Percentiles rank a stretch among this genome's conserved stretches.
phyloP scores from a whole-genome alignment of 2,329 filamentous ascomycete genomes.

The Colletotrichum nymphaeae region DNA sequence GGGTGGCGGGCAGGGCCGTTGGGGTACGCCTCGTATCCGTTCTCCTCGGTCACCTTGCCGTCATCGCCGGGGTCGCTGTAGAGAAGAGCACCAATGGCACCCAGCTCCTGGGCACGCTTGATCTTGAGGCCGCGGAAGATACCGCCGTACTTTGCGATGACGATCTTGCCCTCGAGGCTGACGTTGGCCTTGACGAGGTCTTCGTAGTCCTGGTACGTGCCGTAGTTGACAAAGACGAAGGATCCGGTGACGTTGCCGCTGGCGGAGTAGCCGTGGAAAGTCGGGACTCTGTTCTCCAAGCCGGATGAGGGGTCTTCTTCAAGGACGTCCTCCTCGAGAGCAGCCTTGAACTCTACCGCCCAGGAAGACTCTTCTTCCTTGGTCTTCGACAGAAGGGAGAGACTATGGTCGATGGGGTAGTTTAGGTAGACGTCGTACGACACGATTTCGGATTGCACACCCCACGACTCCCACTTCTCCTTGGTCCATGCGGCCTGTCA shows the following conservation, averaged over 20 bases:
- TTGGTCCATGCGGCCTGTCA: slow-evolving; percentile 77
- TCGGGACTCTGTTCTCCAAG: slow-evolving; percentile 79
- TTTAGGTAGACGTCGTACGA: slow-evolving; percentile 84
- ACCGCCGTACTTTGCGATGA: slow-evolving; percentile 84
- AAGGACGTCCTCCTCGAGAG: slow-evolving; percentile 85
- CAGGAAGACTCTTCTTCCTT: slow-evolving; percentile 51
- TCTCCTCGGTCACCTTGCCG: slow-evolving; percentile 81
- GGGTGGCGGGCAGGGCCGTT: slow-evolving; percentile 88
- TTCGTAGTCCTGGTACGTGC: slow-evolving; percentile 86
- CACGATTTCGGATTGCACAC: slow-evolving; percentile 71
- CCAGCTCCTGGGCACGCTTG: slow-evolving; percentile 90
- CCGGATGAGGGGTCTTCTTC: slow-evolving; percentile 84
- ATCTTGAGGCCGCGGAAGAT: slow-evolving; percentile 93
- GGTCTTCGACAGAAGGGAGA: slow-evolving; percentile 71
- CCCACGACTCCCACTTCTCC: slow-evolving; percentile 79
- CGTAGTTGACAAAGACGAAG: slow-evolving; percentile 93
- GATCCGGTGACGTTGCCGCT: slow-evolving; percentile 90
- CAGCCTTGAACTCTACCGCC: slow-evolving; percentile 81
- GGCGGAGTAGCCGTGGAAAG: slow-evolving; percentile 95
- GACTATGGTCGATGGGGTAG: slow-evolving; percentile 77
- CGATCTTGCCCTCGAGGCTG: slow-evolving; percentile 85
- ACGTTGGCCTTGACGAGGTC: slow-evolving; percentile 82
- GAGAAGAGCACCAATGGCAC: slow-evolving; percentile 86
- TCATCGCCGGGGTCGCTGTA: slow-evolving; percentile 94
- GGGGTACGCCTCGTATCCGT: slow-evolving; percentile 84